These are phyloP conservation scores for Veloboletus limbatus DNA, from an alignment of 1,284 basidiomycete genomes.

Conservation along the genomic window DNA sequence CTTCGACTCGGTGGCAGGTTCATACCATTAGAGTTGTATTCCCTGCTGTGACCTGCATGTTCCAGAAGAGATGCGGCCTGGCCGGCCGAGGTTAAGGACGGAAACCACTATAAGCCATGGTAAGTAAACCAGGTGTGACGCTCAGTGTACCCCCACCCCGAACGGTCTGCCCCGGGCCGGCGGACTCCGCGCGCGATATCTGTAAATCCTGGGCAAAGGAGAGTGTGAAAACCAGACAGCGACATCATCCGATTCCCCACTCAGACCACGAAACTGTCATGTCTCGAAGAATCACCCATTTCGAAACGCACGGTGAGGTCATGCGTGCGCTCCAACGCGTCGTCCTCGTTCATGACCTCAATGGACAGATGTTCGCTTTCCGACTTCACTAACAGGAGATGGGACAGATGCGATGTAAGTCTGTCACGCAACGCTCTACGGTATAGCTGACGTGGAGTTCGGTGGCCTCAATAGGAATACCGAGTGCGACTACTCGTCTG, in stretches of 20 bases:
- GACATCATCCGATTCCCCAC: neutral
- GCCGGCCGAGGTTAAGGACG: too few relatives aligned
- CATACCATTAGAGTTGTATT: too few relatives aligned
- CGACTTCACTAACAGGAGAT: conserved; percentile 56
- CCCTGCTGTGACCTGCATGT: too few relatives aligned
- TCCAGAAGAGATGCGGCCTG: too few relatives aligned
- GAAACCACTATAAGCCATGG: too few relatives aligned
- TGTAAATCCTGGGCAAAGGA: conserved; percentile 1
- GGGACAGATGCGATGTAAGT: conserved; percentile 60
- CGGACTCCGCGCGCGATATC: neutral
- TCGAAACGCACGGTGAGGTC: conserved; percentile 36
- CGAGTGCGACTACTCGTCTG: conserved; percentile 93
- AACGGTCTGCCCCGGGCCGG: conserved; percentile 20
- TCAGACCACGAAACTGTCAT: conserved; percentile 12
- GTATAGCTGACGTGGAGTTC: neutral
- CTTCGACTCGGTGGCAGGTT: too few relatives aligned
- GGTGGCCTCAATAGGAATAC: conserved; percentile 63
- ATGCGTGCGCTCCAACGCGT: neutral
- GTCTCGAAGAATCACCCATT: conserved; percentile 36
- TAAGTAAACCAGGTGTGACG: too few relatives aligned
- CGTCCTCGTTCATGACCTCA: neutral
- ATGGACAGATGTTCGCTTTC: conserved; percentile 39
- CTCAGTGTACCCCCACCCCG: too few relatives aligned
- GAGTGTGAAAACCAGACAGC: neutral
- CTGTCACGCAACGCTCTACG: neutral